phyloP scores from a whole-genome alignment of 129 eudicot species.

The Escallonia herrerae region DNA sequence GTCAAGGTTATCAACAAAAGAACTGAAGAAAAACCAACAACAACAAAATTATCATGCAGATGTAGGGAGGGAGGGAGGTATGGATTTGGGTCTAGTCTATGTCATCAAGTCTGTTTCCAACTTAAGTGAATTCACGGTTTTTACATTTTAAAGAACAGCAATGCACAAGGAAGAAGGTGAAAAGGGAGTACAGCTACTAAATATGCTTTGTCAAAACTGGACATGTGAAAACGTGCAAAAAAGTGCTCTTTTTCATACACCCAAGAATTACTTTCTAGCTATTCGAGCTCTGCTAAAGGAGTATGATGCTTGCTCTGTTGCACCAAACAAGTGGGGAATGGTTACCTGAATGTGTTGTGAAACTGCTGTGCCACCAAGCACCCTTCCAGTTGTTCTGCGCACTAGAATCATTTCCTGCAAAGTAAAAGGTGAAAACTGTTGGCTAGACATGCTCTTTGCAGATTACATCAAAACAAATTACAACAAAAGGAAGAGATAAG shows the following conservation, averaged over 20 bases:
- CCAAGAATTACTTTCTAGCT: neutral
- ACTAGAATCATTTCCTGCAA: slow-evolving; percentile 38
- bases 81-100: too few species aligned
- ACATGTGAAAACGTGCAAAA: too few species aligned
- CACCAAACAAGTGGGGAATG: neutral
- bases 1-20: neutral
- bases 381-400: slow-evolving; percentile 64
- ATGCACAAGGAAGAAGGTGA: too few species aligned
- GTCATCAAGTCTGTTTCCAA: too few species aligned
- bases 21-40: neutral
- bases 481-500: neutral
- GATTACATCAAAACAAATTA: too few species aligned
- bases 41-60: neutral
- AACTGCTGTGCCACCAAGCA: slow-evolving; percentile 80
- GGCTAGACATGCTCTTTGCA: too few species aligned
- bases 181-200: too few species aligned
- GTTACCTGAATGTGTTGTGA: slow-evolving; percentile 40
- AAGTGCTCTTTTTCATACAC: too few species aligned
- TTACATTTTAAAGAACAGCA: too few species aligned
- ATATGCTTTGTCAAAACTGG: too few species aligned
- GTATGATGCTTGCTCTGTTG: neutral
- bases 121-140: too few species aligned
- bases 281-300: neutral
- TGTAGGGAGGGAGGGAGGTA: neutral
- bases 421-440: neutral